Conservation (phyloP, 2,329 filamentous ascomycete species). For the Chaetomiaceae sp. region DNA sequence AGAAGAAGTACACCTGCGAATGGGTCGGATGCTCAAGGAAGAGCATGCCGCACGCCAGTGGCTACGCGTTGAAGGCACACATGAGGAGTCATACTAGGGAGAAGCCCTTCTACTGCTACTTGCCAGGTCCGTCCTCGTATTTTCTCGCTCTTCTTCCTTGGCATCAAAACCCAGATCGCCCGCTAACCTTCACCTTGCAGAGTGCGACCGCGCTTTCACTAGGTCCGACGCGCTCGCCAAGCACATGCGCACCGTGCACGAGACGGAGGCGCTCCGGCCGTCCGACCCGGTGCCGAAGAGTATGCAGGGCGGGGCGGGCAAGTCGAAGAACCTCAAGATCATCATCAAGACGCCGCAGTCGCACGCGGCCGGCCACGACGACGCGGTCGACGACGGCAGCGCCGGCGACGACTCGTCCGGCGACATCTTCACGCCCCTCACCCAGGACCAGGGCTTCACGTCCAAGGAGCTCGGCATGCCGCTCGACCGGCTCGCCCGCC, state of each 20-base stretch:
- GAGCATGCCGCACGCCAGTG: constrained; percentile 86
- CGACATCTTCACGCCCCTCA: constrained; percentile 52
- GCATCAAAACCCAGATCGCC: constrained; percentile 17
- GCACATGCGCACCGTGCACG: constrained; percentile 97
- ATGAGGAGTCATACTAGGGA: constrained; percentile 97
- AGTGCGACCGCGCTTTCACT: constrained; percentile 96
- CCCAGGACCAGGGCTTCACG: constrained; percentile 57
- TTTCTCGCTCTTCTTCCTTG: background rate
- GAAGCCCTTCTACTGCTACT: constrained; percentile 94
- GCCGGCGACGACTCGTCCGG: constrained; percentile 50
- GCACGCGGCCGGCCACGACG: constrained; percentile 51
- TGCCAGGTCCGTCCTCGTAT: constrained; percentile 65
- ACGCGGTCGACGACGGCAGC: constrained; percentile 41
- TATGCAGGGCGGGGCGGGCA: constrained; percentile 45
- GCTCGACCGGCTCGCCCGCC: constrained; percentile 54
- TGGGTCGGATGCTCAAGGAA: constrained; percentile 88
- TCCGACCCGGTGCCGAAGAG: constrained; percentile 68
- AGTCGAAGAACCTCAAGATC: constrained; percentile 53
- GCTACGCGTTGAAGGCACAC: constrained; percentile 91
- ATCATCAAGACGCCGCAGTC: constrained; percentile 57
- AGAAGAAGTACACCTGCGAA: constrained; percentile 98
- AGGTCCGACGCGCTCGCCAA: constrained; percentile 93
- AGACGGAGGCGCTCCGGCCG: constrained; percentile 86
- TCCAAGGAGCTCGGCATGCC: constrained; percentile 56
- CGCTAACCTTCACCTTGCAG: constrained; percentile 46